Evolutionary conservation across 208 protist species (phyloP).

Genomic region (Leishmania braziliensis): DNA sequence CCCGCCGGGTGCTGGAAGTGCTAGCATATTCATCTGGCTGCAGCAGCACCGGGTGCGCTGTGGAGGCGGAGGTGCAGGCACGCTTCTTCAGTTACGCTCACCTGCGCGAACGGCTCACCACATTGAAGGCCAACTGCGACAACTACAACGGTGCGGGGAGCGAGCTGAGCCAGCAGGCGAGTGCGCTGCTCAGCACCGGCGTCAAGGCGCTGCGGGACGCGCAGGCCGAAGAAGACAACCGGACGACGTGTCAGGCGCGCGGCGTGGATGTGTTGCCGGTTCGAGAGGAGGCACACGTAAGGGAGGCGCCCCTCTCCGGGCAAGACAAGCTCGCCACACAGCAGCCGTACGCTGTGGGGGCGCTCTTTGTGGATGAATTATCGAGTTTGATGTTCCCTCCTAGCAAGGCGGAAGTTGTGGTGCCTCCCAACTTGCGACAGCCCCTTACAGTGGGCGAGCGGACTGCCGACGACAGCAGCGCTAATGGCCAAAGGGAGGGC

Average conservation of each 20-base stretch:
- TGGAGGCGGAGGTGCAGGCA: slow-evolving; percentile 7
- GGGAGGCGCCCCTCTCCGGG: background rate
- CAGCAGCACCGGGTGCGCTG: background rate
- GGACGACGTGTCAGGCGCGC: slow-evolving; percentile 1
- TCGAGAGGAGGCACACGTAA: background rate
- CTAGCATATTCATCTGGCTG: background rate
- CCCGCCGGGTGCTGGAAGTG: background rate
- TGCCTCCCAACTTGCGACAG: slow-evolving; percentile 10
- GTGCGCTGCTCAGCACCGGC: slow-evolving; percentile 41
- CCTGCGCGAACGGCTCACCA: slow-evolving; percentile 49
- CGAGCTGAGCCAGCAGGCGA: slow-evolving; percentile 35
- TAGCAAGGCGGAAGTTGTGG: slow-evolving; percentile 11
- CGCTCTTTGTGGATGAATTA: slow-evolving; percentile 27
- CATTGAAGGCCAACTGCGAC: slow-evolving; percentile 61
- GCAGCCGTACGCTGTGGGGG: background rate
- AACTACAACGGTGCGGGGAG: slow-evolving; percentile 58
- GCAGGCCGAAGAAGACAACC: slow-evolving; percentile 38
- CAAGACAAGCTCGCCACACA: background rate
- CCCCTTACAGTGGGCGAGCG: background rate
- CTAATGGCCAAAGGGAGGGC: too few species aligned
- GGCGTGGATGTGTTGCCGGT: background rate
- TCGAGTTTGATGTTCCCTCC: slow-evolving; percentile 28
- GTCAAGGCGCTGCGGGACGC: slow-evolving; percentile 53
- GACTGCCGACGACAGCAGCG: background rate
- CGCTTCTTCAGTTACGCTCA: slow-evolving; percentile 37